Evolutionary conservation across 148 eudicot species (phyloP).

Genomic region (Polygonum aviculare): DNA sequence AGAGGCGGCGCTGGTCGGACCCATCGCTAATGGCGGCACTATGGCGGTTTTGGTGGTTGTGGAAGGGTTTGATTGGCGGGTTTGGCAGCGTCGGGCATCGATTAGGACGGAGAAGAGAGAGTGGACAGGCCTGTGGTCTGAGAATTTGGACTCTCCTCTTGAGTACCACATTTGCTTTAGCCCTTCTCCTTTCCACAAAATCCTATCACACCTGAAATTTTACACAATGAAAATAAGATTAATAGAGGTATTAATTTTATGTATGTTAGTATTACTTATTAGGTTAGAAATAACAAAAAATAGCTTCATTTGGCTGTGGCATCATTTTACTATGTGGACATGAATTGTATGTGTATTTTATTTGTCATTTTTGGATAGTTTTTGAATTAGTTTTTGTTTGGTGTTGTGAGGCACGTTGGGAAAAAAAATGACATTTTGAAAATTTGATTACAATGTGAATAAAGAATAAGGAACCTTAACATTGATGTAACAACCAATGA

Average conservation of each 20-base stretch:
- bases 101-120: slow-evolving; percentile 46
- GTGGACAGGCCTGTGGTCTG: slow-evolving; percentile 66
- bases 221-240: background rate
- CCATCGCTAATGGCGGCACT: background rate
- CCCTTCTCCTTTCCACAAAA: slow-evolving; percentile 72
- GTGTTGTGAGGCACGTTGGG: no score
- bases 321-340: no score
- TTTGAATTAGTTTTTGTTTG: no score
- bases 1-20: background rate
- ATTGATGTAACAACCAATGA: no score
- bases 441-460: no score
- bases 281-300: background rate
- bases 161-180: slow-evolving; percentile 47
- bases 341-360: no score
- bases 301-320: no score
- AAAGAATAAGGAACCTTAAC: no score
- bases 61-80: background rate
- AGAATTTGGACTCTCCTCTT: slow-evolving; percentile 58
- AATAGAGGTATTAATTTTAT: background rate
- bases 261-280: background rate
- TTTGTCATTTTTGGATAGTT: no score
- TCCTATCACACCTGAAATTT: slow-evolving; percentile 60
- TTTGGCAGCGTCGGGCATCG: background rate
- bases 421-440: no score
- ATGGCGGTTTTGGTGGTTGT: background rate